phyloP scores from a whole-genome alignment of 1,139 yeast species.

The Pichia sp. region DNA sequence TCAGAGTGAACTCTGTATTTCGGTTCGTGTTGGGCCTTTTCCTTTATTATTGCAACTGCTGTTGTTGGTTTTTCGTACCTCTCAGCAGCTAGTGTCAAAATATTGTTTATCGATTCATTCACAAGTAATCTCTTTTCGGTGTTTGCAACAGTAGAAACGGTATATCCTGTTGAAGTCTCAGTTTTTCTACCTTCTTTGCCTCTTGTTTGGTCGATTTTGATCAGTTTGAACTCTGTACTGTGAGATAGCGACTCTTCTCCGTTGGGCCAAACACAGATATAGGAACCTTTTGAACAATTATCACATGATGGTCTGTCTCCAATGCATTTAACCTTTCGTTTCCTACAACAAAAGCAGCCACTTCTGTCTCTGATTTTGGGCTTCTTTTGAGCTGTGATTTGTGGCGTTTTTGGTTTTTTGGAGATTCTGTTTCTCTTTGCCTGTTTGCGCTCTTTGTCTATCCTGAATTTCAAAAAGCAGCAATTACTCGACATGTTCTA shows the following conservation, averaged over 20 bases:
- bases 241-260: conserved; percentile 24
- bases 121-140: neutral
- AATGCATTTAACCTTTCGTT: conserved; percentile 37
- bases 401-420: too few relatives aligned
- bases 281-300: conserved; percentile 26
- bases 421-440: too few relatives aligned
- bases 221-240: conserved; percentile 6
- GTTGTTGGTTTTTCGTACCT: neutral
- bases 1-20: neutral
- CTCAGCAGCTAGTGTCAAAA: neutral
- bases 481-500: neutral
- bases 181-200: neutral
- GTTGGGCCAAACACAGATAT: conserved; percentile 32
- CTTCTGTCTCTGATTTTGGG: conserved; percentile 5
- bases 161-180: neutral
- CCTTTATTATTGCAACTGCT: neutral
- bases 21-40: neutral
- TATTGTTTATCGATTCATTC: neutral
- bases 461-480: too few relatives aligned
- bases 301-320: conserved; percentile 29
- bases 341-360: conserved; percentile 24
- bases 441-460: too few relatives aligned
- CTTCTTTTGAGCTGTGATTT: too few relatives aligned
- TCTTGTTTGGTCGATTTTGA: neutral
- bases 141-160: neutral